A percentile compares a stretch with the other conserved stretches of the same genome.
These are phyloP conservation scores for Tetradesmus obliquus DNA, from an alignment of 139 green algal genomes.

Conservation along the genomic window DNA sequence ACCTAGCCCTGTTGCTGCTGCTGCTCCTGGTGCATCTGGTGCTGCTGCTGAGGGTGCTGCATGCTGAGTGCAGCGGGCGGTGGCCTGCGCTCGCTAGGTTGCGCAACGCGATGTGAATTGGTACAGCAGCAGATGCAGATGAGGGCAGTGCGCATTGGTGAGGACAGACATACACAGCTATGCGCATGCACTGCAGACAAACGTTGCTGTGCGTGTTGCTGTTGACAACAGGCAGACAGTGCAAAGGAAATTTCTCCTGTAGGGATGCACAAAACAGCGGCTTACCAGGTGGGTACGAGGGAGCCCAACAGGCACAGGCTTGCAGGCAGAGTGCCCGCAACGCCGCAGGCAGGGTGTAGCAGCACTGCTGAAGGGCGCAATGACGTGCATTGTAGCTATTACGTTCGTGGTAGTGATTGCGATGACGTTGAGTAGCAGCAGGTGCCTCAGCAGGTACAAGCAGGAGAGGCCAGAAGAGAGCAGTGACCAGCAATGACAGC, in stretches of 20 bases:
- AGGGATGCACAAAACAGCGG: no score
- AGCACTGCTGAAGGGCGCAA: background rate
- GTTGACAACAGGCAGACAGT: no score
- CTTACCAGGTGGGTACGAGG: background rate
- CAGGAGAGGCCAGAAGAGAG: background rate
- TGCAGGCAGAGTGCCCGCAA: background rate
- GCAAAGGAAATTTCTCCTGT: no score
- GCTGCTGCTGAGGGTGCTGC: background rate
- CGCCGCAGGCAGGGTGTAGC: background rate
- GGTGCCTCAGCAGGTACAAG: background rate
- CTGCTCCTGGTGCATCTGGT: background rate
- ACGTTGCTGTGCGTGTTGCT: no score
- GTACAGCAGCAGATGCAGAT: background rate
- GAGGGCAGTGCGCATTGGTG: background rate
- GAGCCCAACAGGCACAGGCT: background rate
- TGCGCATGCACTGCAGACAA: no score
- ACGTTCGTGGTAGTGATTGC: no score
- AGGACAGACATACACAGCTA: background rate
- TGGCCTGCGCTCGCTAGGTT: background rate
- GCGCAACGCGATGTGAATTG: background rate
- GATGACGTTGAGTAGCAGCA: no score
- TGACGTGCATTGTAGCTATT: background rate
- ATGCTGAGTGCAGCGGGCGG: background rate
- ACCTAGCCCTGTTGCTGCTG: background rate
- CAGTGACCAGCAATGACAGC: no score